Conservation (phyloP, 2,329 filamentous ascomycete genomes). For the Colletotrichum aenigma region DNA sequence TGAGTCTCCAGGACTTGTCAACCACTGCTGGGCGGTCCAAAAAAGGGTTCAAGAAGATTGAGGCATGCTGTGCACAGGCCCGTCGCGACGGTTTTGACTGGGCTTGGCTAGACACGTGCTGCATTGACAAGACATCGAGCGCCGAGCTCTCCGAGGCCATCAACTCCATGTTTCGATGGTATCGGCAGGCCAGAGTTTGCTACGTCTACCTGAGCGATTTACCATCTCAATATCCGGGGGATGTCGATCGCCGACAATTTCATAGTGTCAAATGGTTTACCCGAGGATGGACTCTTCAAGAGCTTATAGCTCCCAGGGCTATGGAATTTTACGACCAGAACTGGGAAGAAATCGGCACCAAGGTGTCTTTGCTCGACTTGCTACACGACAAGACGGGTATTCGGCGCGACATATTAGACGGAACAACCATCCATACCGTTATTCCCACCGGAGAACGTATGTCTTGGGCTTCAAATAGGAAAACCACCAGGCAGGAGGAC, state of each 20-base stretch:
- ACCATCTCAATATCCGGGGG: background rate
- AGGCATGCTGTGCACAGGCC: slow-evolving; percentile 23
- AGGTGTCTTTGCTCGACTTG: background rate
- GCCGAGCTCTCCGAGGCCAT: slow-evolving; percentile 30
- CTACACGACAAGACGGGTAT: background rate
- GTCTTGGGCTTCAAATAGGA: slow-evolving; percentile 31
- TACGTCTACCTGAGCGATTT: slow-evolving; percentile 25
- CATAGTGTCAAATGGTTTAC: slow-evolving; percentile 23
- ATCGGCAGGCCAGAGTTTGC: slow-evolving; percentile 27
- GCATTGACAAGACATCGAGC: slow-evolving; percentile 31
- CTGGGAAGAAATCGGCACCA: slow-evolving; percentile 30
- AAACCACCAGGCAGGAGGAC: slow-evolving; percentile 33
- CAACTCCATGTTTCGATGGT: slow-evolving; percentile 27
- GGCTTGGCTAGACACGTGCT: slow-evolving; percentile 34
- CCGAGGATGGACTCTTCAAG: slow-evolving; percentile 32
- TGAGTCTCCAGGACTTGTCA: slow-evolving; percentile 22
- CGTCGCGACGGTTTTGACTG: slow-evolving; percentile 23
- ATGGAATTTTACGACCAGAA: slow-evolving; percentile 30
- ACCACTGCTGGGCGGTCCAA: background rate
- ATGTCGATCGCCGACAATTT: background rate
- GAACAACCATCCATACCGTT: background rate
- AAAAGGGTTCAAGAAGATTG: slow-evolving; percentile 25
- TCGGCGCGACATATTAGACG: background rate
- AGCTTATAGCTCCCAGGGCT: slow-evolving; percentile 30
- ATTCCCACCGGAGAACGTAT: background rate